Evolutionary conservation across 192 early-diverging fungal genomes (phyloP).

Genomic region (Coemansia sp.): DNA sequence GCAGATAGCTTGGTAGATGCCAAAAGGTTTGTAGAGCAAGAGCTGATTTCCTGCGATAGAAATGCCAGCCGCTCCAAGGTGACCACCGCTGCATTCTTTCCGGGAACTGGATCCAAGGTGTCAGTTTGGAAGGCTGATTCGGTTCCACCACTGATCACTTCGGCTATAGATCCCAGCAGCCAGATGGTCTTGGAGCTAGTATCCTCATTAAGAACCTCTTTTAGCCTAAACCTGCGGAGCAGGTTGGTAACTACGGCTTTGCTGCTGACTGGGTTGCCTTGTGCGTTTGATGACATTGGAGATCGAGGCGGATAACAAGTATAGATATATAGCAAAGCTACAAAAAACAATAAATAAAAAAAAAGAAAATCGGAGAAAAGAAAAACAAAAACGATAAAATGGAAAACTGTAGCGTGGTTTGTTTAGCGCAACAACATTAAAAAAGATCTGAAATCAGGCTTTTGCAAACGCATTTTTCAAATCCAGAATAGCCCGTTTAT

Average conservation of each 20-base stretch:
- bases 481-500: no score
- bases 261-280: background rate
- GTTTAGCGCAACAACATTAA: no score
- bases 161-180: slow-evolving; percentile 30
- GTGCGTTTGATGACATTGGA: background rate
- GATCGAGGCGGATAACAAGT: no score
- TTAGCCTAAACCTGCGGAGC: slow-evolving; percentile 22
- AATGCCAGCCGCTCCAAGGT: slow-evolving; percentile 42
- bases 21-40: slow-evolving; percentile 5
- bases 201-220: slow-evolving; percentile 47
- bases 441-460: no score
- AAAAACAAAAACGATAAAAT: no score
- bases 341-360: background rate
- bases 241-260: background rate
- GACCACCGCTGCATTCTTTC: slow-evolving; percentile 33
- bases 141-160: background rate
- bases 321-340: background rate
- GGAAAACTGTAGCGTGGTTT: no score
- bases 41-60: slow-evolving; percentile 3
- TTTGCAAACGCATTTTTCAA: no score
- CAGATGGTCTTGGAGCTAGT: slow-evolving; percentile 40
- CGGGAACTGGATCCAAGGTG: slow-evolving; percentile 6
- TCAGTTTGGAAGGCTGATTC: background rate
- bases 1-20: slow-evolving; percentile 21
- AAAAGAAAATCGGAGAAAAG: background rate